Conservation (phyloP, 2,329 filamentous ascomycete species). For the Venturia oleaginea region DNA sequence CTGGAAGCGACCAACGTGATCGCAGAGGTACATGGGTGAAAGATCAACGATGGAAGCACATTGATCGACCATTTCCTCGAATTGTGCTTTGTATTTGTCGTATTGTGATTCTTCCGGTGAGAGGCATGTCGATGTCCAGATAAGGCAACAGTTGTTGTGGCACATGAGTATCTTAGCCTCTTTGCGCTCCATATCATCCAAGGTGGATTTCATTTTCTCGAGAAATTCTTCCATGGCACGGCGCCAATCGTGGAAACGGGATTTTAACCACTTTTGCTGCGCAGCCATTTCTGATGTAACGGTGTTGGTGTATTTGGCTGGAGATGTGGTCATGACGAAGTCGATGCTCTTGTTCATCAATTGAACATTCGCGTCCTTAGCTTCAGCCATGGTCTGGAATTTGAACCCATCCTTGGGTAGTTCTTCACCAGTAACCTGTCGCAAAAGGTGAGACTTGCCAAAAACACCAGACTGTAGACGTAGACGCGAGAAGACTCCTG, state of each 20-base stretch:
- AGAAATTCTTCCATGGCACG: constrained; percentile 1
- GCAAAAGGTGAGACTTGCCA: constrained; percentile 6
- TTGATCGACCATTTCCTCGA: constrained; percentile 8
- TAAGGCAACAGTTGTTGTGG: background rate
- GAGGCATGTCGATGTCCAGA: constrained; percentile 9
- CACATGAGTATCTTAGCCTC: background rate
- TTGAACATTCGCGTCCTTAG: background rate
- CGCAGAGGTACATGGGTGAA: constrained; percentile 4
- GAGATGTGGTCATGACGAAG: constrained; percentile 1
- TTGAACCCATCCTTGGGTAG: background rate
- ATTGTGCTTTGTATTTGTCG: constrained; percentile 8
- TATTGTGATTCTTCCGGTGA: constrained; percentile 10
- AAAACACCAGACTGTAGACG: constrained; percentile 6
- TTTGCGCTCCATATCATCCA: background rate
- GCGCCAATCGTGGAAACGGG: background rate
- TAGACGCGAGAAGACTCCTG: constrained; percentile 8
- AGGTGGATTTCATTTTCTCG: background rate
- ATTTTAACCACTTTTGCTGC: background rate
- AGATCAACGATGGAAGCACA: constrained; percentile 4
- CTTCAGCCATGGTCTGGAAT: constrained; percentile 2
- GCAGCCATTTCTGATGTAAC: background rate
- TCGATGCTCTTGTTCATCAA: constrained; percentile 8
- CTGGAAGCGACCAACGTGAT: constrained; percentile 6
- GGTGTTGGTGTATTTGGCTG: background rate
- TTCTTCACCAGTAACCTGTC: background rate